Evolutionary conservation across 164 flowering plant species (phyloP).

Genomic region (Stephania yunnanensis): DNA sequence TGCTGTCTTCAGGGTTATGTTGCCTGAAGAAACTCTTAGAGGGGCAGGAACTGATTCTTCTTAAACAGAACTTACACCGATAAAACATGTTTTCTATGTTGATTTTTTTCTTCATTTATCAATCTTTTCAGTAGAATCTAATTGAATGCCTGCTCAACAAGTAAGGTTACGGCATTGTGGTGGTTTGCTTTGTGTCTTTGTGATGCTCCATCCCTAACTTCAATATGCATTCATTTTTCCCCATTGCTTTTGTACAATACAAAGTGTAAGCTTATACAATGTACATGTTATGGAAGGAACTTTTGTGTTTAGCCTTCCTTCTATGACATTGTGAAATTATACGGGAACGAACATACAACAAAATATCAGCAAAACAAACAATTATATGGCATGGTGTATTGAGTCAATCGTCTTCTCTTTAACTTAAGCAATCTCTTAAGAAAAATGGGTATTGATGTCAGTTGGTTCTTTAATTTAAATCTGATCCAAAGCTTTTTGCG

Average conservation of each 20-base stretch:
- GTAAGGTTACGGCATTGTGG: background rate
- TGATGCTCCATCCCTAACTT: background rate
- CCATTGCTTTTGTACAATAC: background rate
- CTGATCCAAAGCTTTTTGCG: too few relatives aligned
- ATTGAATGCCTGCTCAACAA: background rate
- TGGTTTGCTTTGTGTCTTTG: background rate
- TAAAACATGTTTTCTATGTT: background rate
- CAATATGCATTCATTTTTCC: background rate
- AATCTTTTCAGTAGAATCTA: background rate
- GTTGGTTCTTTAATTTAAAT: too few relatives aligned
- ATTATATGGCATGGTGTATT: too few relatives aligned
- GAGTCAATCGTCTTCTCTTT: too few relatives aligned
- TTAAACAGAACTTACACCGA: background rate
- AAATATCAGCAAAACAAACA: too few relatives aligned
- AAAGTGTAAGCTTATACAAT: background rate
- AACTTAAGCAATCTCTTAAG: too few relatives aligned
- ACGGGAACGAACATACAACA: too few relatives aligned
- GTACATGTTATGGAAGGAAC: background rate
- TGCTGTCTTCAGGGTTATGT: slow-evolving; percentile 71
- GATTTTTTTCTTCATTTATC: background rate
- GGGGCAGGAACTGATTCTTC: background rate
- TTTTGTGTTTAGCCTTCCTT: too few relatives aligned
- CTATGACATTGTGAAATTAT: too few relatives aligned
- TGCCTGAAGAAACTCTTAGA: slow-evolving; percentile 35
- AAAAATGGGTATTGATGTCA: too few relatives aligned